Evolutionary conservation across 345 rosid genomes (phyloP).

Genomic region (Lumnitzera littorea): DNA sequence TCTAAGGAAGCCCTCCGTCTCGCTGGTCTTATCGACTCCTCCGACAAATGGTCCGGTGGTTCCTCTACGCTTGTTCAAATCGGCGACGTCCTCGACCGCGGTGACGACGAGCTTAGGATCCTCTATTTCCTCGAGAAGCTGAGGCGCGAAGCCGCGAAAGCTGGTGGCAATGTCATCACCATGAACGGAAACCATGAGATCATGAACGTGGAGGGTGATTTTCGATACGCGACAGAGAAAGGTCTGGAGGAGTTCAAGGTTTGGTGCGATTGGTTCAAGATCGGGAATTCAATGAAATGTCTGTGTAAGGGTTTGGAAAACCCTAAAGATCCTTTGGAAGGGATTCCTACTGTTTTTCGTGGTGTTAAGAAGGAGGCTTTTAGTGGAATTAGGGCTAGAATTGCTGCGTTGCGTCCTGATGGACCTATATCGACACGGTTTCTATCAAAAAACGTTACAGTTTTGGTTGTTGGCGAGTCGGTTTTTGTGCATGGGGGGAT

Average conservation of each 20-base stretch:
- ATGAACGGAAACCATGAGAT: slow-evolving; percentile 96
- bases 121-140: slow-evolving; percentile 72
- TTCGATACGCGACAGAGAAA: slow-evolving; percentile 50
- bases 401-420: slow-evolving; percentile 69
- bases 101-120: slow-evolving; percentile 72
- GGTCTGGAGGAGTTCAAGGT: slow-evolving; percentile 60
- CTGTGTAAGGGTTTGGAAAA: slow-evolving; percentile 45
- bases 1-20: slow-evolving; percentile 53
- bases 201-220: slow-evolving; percentile 83
- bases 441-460: slow-evolving; percentile 56
- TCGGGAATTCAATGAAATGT: slow-evolving; percentile 62
- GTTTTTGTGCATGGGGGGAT: slow-evolving; percentile 87
- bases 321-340: slow-evolving; percentile 44
- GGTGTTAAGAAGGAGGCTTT: slow-evolving; percentile 30
- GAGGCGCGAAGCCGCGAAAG: slow-evolving; percentile 55
- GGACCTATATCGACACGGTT: slow-evolving; percentile 68
- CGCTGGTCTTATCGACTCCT: slow-evolving; percentile 62
- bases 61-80: slow-evolving; percentile 66
- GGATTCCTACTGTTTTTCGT: slow-evolving; percentile 49
- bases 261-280: slow-evolving; percentile 72
- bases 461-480: slow-evolving; percentile 76
- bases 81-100: slow-evolving; percentile 91
- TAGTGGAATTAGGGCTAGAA: slow-evolving; percentile 58
- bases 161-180: slow-evolving; percentile 62
- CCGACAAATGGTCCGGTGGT: slow-evolving; percentile 70